These are phyloP conservation scores for Protomyces inundatus DNA, from an alignment of 1,139 yeast species.

Conservation along the genomic window DNA sequence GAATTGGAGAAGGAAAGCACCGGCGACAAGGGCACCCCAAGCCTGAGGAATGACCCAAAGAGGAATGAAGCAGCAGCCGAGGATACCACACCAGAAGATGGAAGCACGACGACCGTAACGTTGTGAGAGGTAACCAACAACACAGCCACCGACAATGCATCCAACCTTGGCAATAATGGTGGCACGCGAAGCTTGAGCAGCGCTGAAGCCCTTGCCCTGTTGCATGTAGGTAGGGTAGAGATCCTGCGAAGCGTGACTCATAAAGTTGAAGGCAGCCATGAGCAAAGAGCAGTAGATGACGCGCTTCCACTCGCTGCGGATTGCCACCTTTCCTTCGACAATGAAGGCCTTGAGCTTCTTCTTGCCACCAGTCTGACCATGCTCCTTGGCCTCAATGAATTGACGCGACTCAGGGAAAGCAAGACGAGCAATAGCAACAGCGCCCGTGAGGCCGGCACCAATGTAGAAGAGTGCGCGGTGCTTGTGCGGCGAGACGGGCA, in stretches of 20 bases:
- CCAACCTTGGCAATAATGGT: slow-evolving; percentile 67
- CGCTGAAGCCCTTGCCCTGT: slow-evolving; percentile 49
- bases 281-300: slow-evolving; percentile 50
- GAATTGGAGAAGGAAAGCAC: slow-evolving; percentile 61
- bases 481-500: slow-evolving; percentile 51
- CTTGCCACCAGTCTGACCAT: slow-evolving; percentile 2
- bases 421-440: slow-evolving; percentile 53
- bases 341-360: slow-evolving; percentile 30
- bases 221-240: slow-evolving; percentile 61
- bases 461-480: slow-evolving; percentile 83
- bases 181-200: slow-evolving; percentile 57
- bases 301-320: slow-evolving; percentile 41
- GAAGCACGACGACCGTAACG: slow-evolving; percentile 58
- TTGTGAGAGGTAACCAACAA: slow-evolving; percentile 57
- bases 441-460: slow-evolving; percentile 62
- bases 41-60: slow-evolving; percentile 52
- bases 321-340: slow-evolving; percentile 36
- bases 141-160: slow-evolving; percentile 60
- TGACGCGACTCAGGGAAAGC: slow-evolving; percentile 57
- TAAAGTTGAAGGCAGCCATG: slow-evolving; percentile 62
- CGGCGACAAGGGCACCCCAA: slow-evolving; percentile 49
- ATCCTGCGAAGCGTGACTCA: slow-evolving; percentile 50
- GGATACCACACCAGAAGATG: slow-evolving; percentile 38
- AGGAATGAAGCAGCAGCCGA: slow-evolving; percentile 62
- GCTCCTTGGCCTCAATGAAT: slow-evolving; percentile 40